Evolutionary conservation across 176 grass and related monocot genomes (phyloP), one percentile per base, ranked within the genome.

Genomic region (Poa pratensis): DNA sequence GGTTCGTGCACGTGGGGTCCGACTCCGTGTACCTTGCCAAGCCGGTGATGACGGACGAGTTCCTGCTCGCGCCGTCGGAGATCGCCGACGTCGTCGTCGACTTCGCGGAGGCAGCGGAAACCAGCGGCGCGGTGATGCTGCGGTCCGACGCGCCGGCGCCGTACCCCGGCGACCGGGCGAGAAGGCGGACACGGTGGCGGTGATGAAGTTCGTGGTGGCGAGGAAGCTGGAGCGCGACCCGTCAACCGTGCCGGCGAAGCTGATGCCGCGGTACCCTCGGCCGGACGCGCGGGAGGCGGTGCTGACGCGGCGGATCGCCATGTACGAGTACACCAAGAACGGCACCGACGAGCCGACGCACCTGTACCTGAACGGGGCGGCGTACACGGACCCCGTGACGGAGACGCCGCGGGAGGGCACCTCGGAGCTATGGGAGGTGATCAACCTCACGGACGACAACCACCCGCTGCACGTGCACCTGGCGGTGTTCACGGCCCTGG

Each of bases 391-490:
- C 28, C 93, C 93, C 5, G 96, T 86, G 83, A 98, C 96, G 69
- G 96, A 98, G 87, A 94, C 87, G 83, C 87, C 93, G 30, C 34
- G 7, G 82, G 91, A 88, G 42, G 96, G 96, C 17, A 83, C 91
- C 46, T 63, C 79, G 45, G 96, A 98, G 91, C 7, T 95, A 1
- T 98, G 96, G 96, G 46, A 89, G 9, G 96, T 98, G 73, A 95
- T 98, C 82, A 98, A 98, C 85, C 91, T 98, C 30, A 98, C 96
- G 5, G 86, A 94, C 6, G 96, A 98, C 79, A 95, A 98, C 83
- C 96, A 98, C 80, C 96, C 96, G 24, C 69, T 98, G 74, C 96
- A 98, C 82, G 34, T 98, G 54, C 96, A 98, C 80, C 86, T 98
- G 17, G 93, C 65, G 0, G 19, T 91, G 1, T 91, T 98, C 88